A percentile compares a stretch with the other conserved stretches of the same genome.
Evolutionary conservation across 331 rosid species (phyloP).

Genomic region (Dryas integrifolia): DNA sequence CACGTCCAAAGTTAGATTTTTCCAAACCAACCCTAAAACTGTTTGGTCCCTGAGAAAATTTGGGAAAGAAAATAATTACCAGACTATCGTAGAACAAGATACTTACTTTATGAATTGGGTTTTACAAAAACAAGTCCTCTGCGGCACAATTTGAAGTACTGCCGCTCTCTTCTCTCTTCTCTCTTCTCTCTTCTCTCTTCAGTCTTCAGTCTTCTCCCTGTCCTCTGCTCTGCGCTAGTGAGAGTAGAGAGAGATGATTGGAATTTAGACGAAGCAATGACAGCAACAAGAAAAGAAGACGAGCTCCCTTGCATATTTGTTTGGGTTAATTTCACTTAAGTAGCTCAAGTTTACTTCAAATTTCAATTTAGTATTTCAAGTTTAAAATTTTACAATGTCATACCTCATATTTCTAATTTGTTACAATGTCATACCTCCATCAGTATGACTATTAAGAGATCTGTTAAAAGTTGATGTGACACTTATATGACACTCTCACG

Average conservation of each 20-base stretch:
- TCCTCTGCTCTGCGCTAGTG: not conserved
- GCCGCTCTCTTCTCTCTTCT: not conserved
- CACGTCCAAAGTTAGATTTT: not conserved
- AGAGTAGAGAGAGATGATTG: constrained; percentile 1
- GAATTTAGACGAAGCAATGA: not conserved
- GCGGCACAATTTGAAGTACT: not conserved
- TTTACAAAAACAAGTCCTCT: not conserved
- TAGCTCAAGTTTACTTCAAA: no score
- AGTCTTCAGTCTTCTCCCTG: not conserved
- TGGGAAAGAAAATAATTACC: not conserved
- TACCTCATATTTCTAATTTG: no score
- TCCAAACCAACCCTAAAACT: not conserved
- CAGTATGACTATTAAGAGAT: no score
- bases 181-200: not conserved
- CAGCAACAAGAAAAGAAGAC: not conserved
- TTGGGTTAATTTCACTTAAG: no score
- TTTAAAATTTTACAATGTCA: no score
- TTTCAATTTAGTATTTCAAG: no score
- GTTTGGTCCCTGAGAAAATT: constrained; percentile 3
- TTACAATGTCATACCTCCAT: no score
- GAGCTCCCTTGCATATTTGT: not conserved
- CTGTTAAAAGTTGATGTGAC: no score
- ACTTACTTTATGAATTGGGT: not conserved
- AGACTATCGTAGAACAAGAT: not conserved
- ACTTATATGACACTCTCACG: no score